Evolutionary conservation across 2,329 filamentous ascomycete species (phyloP).

Genomic region (Parastagonospora avenae): DNA sequence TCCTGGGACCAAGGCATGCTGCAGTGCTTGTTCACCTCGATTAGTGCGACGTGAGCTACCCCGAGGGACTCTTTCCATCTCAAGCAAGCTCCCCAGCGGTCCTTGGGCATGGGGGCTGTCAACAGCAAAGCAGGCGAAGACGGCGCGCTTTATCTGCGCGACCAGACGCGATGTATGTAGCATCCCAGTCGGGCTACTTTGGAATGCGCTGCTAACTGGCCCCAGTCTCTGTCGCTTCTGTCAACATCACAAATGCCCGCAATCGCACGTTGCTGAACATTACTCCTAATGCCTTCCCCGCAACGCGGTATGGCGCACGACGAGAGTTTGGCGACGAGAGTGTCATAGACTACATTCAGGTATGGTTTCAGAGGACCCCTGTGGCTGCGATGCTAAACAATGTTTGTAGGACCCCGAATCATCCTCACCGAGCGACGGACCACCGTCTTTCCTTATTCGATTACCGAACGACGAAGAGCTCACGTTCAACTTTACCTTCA

Average conservation of each 20-base stretch:
- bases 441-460: slow-evolving; percentile 82
- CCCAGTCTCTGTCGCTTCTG: slow-evolving; percentile 83
- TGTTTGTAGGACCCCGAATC: slow-evolving; percentile 74
- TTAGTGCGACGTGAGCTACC: slow-evolving; percentile 26
- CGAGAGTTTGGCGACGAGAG: slow-evolving; percentile 74
- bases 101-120: slow-evolving; percentile 79
- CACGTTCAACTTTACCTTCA: slow-evolving; percentile 89
- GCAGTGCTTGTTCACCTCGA: slow-evolving; percentile 27
- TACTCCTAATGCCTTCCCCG: slow-evolving; percentile 85
- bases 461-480: slow-evolving; percentile 91
- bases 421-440: slow-evolving; percentile 33
- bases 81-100: slow-evolving; percentile 10
- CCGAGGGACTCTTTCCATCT: slow-evolving; percentile 20
- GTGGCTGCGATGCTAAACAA: slow-evolving; percentile 12
- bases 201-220: slow-evolving; percentile 23
- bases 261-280: slow-evolving; percentile 78
- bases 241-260: slow-evolving; percentile 79
- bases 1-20: slow-evolving; percentile 35
- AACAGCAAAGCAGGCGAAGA: slow-evolving; percentile 83
- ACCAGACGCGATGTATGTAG: slow-evolving; percentile 83
- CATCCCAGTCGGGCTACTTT: slow-evolving; percentile 1
- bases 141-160: slow-evolving; percentile 79
- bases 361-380: slow-evolving; percentile 47
- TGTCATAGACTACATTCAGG: slow-evolving; percentile 91
- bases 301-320: slow-evolving; percentile 74